phyloP scores from a whole-genome alignment of 169 alveolate genomes.

The Babesia gibsoni region DNA sequence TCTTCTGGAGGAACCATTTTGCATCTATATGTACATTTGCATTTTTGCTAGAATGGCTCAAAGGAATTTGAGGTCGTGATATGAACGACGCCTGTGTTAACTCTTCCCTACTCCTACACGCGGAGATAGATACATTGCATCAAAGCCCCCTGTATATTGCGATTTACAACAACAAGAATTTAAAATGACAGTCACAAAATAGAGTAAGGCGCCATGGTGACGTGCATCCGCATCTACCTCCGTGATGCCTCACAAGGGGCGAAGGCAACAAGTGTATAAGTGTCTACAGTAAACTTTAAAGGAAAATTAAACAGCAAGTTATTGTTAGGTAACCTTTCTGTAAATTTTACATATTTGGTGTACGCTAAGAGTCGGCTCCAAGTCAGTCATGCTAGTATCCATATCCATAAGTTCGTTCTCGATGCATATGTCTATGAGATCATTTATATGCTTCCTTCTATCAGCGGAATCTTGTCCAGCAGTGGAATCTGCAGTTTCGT shows the following conservation, averaged over 20 bases:
- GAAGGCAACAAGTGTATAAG: background rate
- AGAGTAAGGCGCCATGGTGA: background rate
- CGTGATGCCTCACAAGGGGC: constrained; percentile 9
- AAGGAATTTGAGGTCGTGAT: too few relatives aligned
- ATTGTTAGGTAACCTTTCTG: constrained; percentile 12
- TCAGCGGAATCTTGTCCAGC: constrained; percentile 11
- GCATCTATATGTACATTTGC: background rate
- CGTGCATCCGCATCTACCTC: background rate
- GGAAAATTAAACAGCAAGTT: background rate
- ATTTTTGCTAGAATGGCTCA: too few relatives aligned
- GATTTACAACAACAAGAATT: too few relatives aligned
- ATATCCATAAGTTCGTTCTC: constrained; percentile 55
- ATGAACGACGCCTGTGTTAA: too few relatives aligned
- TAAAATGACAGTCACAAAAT: background rate
- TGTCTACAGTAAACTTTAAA: background rate
- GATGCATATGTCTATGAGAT: constrained; percentile 31
- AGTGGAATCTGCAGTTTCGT: background rate
- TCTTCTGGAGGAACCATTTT: background rate
- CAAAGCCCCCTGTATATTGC: too few relatives aligned
- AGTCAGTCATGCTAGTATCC: constrained; percentile 8
- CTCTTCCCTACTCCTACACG: too few relatives aligned
- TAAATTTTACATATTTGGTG: constrained; percentile 54
- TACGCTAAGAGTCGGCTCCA: constrained; percentile 28
- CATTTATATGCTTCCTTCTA: constrained; percentile 21
- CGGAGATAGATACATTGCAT: too few relatives aligned